Evolutionary conservation across 140 eudicot genomes (phyloP), one percentile per base, ranked within the genome.

Genomic region (Cichorium intybus): DNA sequence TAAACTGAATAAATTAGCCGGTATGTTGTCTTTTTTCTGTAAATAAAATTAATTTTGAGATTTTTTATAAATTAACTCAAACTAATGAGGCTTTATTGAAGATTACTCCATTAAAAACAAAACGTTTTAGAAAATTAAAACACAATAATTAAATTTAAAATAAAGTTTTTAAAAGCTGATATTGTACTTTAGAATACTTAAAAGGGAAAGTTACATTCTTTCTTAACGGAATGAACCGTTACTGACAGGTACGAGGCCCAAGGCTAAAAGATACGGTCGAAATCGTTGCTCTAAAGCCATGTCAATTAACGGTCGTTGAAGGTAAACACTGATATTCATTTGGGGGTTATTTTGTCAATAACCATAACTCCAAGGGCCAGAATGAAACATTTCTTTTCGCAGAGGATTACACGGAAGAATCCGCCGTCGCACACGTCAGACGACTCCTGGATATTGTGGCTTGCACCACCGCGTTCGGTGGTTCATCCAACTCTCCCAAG

Each of bases 401-500:
- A 90, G 97, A 90, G 80, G 88, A 87, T 45, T 90, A 87, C 78
- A 82, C 86, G n/a, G 96, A 90, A 69, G 71, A 60, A 24, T 84
- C 64, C 55, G 88, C 88, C 68, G 84, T 90, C 75, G 84, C 82
- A 47, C 97, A 90, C 83, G 68, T 90, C 73, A 33, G 97, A 53
- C 95, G 97, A 37, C 81, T 90, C 43, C 77, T 90, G 47, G 97
- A 90, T 70, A 87, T 90, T n/a, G 95, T 84, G 14, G 96, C 97
- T 22, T 90, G 97, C 81, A 84, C 97, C 76, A 80, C 90, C 52
- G 74, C 75, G 4, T 90, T 87, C 75, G 81, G 83, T 60, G 85
- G 84, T 70, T 74, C 84, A 26, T 70, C 86, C n/a, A 50, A 72
- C 7, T 50, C 89, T 18, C 73, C 86, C 37, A 88, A 85, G 47